These are phyloP conservation scores for Leccinum subgranulosum DNA, from an alignment of 768 basidiomycete species.

Conservation along the genomic window DNA sequence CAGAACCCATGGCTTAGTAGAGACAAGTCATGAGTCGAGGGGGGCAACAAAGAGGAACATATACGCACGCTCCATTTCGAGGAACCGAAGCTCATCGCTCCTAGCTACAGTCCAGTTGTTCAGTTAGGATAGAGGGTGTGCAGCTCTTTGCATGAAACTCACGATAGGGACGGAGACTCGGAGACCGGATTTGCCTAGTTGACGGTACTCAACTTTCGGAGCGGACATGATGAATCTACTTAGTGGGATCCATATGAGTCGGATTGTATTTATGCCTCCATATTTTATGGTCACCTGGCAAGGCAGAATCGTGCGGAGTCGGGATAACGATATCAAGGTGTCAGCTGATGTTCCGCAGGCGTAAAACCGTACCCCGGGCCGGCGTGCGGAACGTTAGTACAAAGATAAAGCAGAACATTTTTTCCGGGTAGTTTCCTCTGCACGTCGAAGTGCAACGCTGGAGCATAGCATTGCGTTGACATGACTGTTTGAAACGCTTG, in stretches of 20 bases:
- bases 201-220: constrained; percentile 21
- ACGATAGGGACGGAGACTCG: constrained; percentile 35
- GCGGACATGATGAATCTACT: constrained; percentile 7
- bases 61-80: constrained; percentile 27
- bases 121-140: neutral
- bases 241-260: neutral
- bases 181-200: constrained; percentile 28
- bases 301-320: neutral
- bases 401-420: neutral
- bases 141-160: constrained; percentile 4
- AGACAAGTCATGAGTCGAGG: neutral
- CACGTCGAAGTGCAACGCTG: neutral
- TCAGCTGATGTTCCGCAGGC: neutral
- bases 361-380: too few species aligned
- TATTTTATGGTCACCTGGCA: neutral
- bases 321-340: neutral
- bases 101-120: constrained; percentile 12
- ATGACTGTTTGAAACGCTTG: neutral
- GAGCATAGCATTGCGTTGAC: neutral
- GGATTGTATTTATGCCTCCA: neutral
- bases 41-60: neutral
- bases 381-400: too few species aligned
- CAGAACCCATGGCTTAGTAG: constrained; percentile 23
- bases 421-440: neutral
- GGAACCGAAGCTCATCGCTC: constrained; percentile 28